Evolutionary conservation across 108 stramenopile genomes (phyloP), one percentile per base, ranked within the genome.

Genomic region (Pseudonitzschia multiseries): DNA sequence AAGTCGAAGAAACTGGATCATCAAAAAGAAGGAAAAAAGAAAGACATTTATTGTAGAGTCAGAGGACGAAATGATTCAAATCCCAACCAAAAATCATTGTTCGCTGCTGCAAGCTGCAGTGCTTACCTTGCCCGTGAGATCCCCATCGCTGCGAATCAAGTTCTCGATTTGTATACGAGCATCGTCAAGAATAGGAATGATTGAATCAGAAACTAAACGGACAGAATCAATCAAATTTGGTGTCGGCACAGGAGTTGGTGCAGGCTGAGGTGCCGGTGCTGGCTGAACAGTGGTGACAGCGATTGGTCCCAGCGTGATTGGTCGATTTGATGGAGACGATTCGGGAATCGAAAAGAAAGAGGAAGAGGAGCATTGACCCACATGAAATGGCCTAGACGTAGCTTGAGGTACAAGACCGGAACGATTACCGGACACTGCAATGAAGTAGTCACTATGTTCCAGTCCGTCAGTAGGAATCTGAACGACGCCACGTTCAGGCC

Each of bases 1-100:
- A n/a, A 83, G 63, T n/a, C 85, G 69, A 27, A 86, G 54, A 54
- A 81, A 84, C 57, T 84, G 27, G 32, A 4, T 63, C 21, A 8
- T 56, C 12, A 0, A 40, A 12, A 63, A 18, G 36, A 8, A 50
- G 40, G 40, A 28, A 43, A 41, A 21, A 9, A 32, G 15, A 32
- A 2, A 44, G 12, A 1, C 29, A 28, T 33, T 41, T 15, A 21
- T 65, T 14, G 26, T 15, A 27, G 6, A 27, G 2, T 31, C 26
- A 59, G 46, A 10, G 14, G 9, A 48, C 46, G 12, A 14, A 48
- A 48, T 9, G 8, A 10, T 42, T 42, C 42, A 6, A 42, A 42
- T 42, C 10, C 10, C 10, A 42, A n/a, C n/a, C 42, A 42, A 42
- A 10, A 42, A 42, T 42, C 42, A 42, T 42, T 10, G 8, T 42